Evolutionary conservation across 306 rosid species (phyloP).

Genomic region (Cercis canadensis): DNA sequence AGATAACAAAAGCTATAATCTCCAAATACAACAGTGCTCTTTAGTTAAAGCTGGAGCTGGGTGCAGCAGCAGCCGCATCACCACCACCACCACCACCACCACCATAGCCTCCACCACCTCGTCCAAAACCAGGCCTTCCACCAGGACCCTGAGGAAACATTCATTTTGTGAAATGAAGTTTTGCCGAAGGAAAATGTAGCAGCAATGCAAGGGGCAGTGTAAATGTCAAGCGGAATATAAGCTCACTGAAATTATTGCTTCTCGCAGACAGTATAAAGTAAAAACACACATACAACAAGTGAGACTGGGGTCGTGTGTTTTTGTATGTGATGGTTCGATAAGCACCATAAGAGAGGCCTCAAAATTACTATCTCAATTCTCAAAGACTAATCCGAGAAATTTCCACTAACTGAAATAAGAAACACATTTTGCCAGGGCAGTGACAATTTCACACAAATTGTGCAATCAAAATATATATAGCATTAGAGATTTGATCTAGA

Average conservation of each 20-base stretch:
- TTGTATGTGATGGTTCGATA: too few species aligned
- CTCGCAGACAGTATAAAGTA: neutral
- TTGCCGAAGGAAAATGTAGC: neutral
- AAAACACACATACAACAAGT: too few species aligned
- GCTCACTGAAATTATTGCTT: neutral
- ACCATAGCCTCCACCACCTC: constrained; percentile 49
- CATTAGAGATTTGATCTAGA: too few species aligned
- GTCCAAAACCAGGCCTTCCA: constrained; percentile 57
- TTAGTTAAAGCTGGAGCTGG: constrained; percentile 9
- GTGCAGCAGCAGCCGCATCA: constrained; percentile 34
- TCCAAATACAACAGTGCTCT: neutral
- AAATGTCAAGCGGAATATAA: neutral
- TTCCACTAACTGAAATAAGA: too few species aligned
- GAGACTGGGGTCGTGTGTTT: too few species aligned
- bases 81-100: constrained; percentile 49
- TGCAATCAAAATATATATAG: too few species aligned
- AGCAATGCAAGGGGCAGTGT: neutral
- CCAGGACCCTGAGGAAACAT: constrained; percentile 39
- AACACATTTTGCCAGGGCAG: too few species aligned
- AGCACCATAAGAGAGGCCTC: too few species aligned
- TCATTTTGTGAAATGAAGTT: neutral
- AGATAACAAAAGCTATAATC: too few species aligned
- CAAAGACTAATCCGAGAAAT: too few species aligned
- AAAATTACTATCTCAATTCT: too few species aligned
- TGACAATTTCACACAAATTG: too few species aligned